phyloP scores from a whole-genome alignment of 768 basidiomycete genomes.

The Suillus fuscotomentosus region DNA sequence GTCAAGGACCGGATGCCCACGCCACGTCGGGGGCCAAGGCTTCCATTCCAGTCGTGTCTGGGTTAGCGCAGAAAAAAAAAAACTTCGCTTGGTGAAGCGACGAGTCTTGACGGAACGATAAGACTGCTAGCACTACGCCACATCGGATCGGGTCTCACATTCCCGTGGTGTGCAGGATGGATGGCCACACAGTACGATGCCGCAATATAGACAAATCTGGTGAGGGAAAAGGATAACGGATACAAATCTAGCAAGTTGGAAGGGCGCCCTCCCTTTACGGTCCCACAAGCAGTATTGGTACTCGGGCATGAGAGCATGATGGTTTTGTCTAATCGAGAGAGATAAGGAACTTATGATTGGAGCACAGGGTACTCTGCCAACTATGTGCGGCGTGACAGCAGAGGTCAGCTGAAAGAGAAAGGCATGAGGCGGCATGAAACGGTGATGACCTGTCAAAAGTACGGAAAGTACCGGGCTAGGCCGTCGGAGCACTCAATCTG shows the following conservation, averaged over 20 bases:
- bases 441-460: neutral
- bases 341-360: neutral
- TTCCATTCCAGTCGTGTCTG: neutral
- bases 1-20: neutral
- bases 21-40: neutral
- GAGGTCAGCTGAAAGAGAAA: neutral
- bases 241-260: neutral
- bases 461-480: neutral
- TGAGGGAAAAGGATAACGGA: neutral
- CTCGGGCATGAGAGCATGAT: neutral
- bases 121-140: neutral
- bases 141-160: slow-evolving; percentile 2
- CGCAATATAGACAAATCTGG: neutral
- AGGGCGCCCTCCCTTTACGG: neutral
- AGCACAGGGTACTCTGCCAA: no score
- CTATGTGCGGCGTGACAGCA: neutral
- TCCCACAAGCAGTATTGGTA: neutral
- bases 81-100: slow-evolving; percentile 1
- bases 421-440: neutral
- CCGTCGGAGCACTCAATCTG: neutral
- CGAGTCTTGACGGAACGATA: neutral
- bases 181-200: neutral
- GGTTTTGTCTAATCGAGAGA: neutral
- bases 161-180: neutral
- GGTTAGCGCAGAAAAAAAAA: neutral